Conservation (phyloP, 192 early-diverging fungal genomes). For the Coemansia sp. region DNA sequence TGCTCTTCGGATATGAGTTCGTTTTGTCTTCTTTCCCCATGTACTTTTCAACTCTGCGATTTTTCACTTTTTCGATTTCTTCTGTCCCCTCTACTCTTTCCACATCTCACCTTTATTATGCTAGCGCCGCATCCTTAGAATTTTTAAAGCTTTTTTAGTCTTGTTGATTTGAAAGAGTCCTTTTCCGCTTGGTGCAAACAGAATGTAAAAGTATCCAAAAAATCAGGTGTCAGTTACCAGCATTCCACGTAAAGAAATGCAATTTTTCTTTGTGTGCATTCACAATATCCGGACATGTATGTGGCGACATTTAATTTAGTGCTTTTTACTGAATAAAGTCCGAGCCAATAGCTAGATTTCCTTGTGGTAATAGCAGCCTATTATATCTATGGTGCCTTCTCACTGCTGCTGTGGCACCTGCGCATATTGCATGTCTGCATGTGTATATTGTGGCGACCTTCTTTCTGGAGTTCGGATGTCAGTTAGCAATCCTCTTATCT, state of each 20-base stretch:
- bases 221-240: neutral
- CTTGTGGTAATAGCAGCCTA: neutral
- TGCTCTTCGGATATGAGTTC: conserved; percentile 15
- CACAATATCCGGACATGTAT: neutral
- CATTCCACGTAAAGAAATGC: neutral
- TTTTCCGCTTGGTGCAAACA: neutral
- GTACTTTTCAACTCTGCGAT: conserved; percentile 1
- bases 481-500: neutral
- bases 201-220: neutral
- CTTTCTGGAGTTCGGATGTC: neutral
- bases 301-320: neutral
- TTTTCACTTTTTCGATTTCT: conserved; percentile 11
- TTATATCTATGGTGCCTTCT: neutral
- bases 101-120: neutral
- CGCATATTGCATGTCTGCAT: neutral
- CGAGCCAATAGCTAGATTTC: neutral
- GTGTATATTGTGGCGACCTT: neutral
- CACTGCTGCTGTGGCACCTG: neutral
- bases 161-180: neutral
- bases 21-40: conserved; percentile 5
- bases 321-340: neutral
- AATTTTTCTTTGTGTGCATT: neutral
- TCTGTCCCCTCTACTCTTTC: neutral
- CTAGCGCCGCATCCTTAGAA: neutral
- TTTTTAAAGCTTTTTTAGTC: conserved; percentile 6